Evolutionary conservation across 768 basidiomycete genomes (phyloP), one percentile per base, ranked within the genome.

Genomic region (Serendipita indica): DNA sequence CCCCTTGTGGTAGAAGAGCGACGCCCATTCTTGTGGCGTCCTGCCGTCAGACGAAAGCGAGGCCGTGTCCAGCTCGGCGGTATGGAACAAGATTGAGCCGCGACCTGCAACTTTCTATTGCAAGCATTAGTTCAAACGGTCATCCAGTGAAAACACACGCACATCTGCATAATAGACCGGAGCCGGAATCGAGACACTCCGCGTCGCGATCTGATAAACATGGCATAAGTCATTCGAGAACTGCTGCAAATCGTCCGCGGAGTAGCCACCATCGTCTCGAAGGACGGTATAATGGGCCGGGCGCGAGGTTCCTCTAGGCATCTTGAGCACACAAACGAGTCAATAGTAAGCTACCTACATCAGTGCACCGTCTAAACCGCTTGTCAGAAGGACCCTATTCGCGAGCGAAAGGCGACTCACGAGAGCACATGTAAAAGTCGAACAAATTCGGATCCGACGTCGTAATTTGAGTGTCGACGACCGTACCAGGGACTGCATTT

Each of bases 191-290:
- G 49, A 54, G 30, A 54, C 2, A 32, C 49, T 54, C n/a, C 49
- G 49, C 20, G 49, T 54, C 49, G 49, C 49, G n/a, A 54, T 54
- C 30, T 54, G 49, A 54, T 54, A 54, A 22, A 54, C 22, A 28
- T 54, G 49, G 30, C 49, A 54, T 16, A 54, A 28, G n/a, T 54
- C 49, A n/a, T 54, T 18, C 16, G 49, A 54, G n/a, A 54, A 54
- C 49, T 54, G 20, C 30, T 54, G 22, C 22, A 54, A n/a, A 10
- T 13, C 30, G n/a, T 54, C 49, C 16, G 49, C 49, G 7, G 22
- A 27, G 7, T 22, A 27, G 5, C 22, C 7, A 3, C 7, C 3
- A 54, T 54, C 49, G n/a, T 54, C 49, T n/a, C 30, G n/a, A 7
- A 54, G 3, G 10, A 54, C 49, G n/a, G 49, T 27, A 54, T 54